A percentile compares a stretch with the other conserved stretches of the same genome.
phyloP scores from a whole-genome alignment of 2,329 filamentous ascomycete species.

The Neospermospora avenae region DNA sequence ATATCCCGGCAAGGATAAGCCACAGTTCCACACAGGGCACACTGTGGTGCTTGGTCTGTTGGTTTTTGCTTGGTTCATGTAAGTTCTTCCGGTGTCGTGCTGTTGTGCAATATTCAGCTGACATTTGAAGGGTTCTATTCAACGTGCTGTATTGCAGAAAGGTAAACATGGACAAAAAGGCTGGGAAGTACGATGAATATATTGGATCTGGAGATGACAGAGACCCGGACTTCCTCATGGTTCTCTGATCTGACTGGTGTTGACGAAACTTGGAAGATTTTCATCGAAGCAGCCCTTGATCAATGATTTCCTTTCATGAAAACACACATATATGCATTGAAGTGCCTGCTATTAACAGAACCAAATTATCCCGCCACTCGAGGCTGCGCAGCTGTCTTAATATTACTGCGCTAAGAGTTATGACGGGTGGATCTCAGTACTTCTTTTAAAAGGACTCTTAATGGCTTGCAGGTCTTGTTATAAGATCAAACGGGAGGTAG shows the following conservation, averaged over 20 bases:
- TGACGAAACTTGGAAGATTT: no score
- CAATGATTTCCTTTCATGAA: no score
- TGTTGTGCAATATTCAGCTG: background rate
- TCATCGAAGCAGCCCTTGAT: no score
- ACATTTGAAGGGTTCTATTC: conserved; percentile 46
- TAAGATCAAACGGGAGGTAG: no score
- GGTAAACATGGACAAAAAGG: conserved; percentile 59
- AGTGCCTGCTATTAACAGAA: no score
- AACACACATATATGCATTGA: no score
- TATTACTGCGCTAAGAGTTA: no score
- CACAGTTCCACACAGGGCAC: conserved; percentile 58
- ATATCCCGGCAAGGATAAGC: conserved; percentile 54
- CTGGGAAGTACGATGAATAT: conserved; percentile 56
- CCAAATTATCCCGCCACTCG: no score
- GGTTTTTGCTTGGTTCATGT: conserved; percentile 62
- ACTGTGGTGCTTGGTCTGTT: conserved; percentile 58
- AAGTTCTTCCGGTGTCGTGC: conserved; percentile 38
- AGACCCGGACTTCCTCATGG: conserved; percentile 59
- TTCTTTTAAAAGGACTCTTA: no score
- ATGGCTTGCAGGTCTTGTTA: no score
- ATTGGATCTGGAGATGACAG: conserved; percentile 58
- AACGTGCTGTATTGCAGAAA: conserved; percentile 63
- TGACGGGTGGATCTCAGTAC: no score
- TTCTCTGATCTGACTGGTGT: conserved; percentile 43
- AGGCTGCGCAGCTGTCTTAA: no score